Evolutionary conservation across 163 green algal species (phyloP).

Genomic region (Scenedesmus sp.): DNA sequence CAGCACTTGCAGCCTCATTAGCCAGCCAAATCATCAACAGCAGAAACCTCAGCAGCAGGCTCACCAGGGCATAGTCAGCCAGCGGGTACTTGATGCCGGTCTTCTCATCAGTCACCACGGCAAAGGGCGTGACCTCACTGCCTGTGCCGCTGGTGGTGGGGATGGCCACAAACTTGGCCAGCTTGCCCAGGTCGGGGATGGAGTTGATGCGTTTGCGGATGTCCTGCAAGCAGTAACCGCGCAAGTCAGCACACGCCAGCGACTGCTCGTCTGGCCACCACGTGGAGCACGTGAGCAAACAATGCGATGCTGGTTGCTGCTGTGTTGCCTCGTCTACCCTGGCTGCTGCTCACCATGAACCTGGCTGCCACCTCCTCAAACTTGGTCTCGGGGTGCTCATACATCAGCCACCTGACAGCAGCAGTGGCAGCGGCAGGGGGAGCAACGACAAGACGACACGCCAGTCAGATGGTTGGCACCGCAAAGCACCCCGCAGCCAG

Average conservation of each 20-base stretch:
- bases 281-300: too few relatives aligned
- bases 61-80: conserved; percentile 76
- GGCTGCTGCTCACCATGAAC: conserved; percentile 71
- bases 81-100: conserved; percentile 80
- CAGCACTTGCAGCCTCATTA: too few relatives aligned
- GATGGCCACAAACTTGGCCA: conserved; percentile 71
- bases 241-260: background rate
- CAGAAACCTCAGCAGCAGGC: background rate
- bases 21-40: background rate
- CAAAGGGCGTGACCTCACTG: conserved; percentile 82
- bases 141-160: conserved; percentile 77
- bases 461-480: too few relatives aligned
- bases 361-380: conserved; percentile 77
- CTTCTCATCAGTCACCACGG: conserved; percentile 79
- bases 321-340: too few relatives aligned
- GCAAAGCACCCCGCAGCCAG: too few relatives aligned
- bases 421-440: background rate
- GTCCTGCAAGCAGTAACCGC: conserved; percentile 54
- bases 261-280: too few relatives aligned
- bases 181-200: conserved; percentile 70
- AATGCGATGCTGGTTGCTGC: too few relatives aligned
- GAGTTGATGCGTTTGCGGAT: conserved; percentile 84
- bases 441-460: background rate
- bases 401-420: conserved; percentile 71
- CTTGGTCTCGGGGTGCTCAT: conserved; percentile 77